Percentiles rank a stretch among this genome's conserved stretches.
These are phyloP conservation scores for Talaromyces borbonicus DNA, from an alignment of 495 filamentous ascomycete species.

Conservation along the genomic window DNA sequence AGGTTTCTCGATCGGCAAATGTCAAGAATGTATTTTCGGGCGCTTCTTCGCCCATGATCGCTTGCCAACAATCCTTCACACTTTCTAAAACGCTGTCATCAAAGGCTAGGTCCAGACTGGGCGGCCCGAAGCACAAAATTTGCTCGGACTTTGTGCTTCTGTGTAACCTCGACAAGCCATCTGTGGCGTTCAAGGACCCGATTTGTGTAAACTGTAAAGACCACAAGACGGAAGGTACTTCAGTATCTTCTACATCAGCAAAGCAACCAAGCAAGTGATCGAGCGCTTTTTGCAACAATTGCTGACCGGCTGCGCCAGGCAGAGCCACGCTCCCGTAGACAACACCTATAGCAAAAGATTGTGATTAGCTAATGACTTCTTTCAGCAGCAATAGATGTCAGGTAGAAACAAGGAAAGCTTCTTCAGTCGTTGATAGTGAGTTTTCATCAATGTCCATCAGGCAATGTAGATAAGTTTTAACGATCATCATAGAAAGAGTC, in stretches of 20 bases:
- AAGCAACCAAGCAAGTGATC: constrained; percentile 37
- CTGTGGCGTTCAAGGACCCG: constrained; percentile 15
- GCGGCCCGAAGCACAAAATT: constrained; percentile 37
- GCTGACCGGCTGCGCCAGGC: constrained; percentile 24
- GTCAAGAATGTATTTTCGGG: constrained; percentile 52
- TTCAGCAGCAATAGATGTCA: constrained; percentile 7
- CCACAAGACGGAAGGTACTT: constrained; percentile 46
- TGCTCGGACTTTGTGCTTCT: constrained; percentile 17
- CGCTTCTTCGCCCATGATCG: constrained; percentile 42
- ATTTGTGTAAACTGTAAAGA: constrained; percentile 52
- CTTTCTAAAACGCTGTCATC: constrained; percentile 54
- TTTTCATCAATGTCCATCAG: constrained; percentile 76
- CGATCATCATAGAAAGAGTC: constrained; percentile 56
- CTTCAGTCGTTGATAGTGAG: constrained; percentile 61
- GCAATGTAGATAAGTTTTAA: constrained; percentile 99
- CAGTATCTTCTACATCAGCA: constrained; percentile 19
- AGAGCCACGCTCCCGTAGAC: constrained; percentile 50
- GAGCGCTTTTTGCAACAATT: constrained; percentile 45
- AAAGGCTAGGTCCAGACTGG: constrained; percentile 54
- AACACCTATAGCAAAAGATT: constrained; percentile 44
- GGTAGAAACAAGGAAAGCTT: constrained; percentile 21
- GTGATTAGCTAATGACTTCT: constrained; percentile 4
- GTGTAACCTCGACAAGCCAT: constrained; percentile 10
- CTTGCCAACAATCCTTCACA: constrained; percentile 55
- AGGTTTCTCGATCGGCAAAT: constrained; percentile 31